phyloP scores from a whole-genome alignment of 1,284 basidiomycete species.

The Cutaneotrichosporon cyanovorans region DNA sequence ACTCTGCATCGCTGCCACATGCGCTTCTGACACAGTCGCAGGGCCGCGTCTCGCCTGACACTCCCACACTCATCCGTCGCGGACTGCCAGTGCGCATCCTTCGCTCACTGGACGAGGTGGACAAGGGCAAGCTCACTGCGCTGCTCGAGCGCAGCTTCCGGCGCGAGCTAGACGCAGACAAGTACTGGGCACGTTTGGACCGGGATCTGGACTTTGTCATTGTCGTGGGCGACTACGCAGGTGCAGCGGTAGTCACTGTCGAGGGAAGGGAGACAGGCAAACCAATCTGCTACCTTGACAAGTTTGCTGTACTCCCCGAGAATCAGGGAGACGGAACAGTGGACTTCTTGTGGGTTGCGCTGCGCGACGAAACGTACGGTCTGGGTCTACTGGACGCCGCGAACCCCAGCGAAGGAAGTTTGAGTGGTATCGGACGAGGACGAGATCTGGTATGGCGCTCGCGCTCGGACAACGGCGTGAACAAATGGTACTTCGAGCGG shows the following conservation, averaged over 20 bases:
- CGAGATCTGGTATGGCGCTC: slow-evolving; percentile 93
- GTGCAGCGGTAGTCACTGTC: slow-evolving; percentile 88
- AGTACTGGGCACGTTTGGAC: slow-evolving; percentile 74
- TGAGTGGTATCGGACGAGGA: slow-evolving; percentile 80
- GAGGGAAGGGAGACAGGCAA: slow-evolving; percentile 49
- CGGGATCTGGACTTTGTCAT: slow-evolving; percentile 82
- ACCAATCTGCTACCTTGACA: slow-evolving; percentile 87
- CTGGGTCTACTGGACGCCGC: slow-evolving; percentile 86
- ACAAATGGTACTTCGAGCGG: slow-evolving; percentile 99
- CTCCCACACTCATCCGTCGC: slow-evolving; percentile 84
- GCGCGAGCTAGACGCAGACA: slow-evolving; percentile 61
- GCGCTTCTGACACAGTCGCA: slow-evolving; percentile 73
- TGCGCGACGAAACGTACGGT: slow-evolving; percentile 97
- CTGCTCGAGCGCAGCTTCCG: slow-evolving; percentile 84
- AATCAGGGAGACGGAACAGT: slow-evolving; percentile 98
- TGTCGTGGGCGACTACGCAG: slow-evolving; percentile 91
- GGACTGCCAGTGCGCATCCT: slow-evolving; percentile 82
- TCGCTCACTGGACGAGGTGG: slow-evolving; percentile 56
- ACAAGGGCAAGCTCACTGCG: slow-evolving; percentile 65
- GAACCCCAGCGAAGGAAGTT: slow-evolving; percentile 85
- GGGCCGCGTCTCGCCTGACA: slow-evolving; percentile 74
- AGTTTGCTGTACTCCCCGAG: slow-evolving; percentile 90
- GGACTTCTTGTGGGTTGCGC: slow-evolving; percentile 97
- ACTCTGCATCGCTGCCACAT: slow-evolving; percentile 90
- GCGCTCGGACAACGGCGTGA: slow-evolving; percentile 86